Conservation (phyloP, 495 filamentous ascomycete genomes). For the Aspergillus carlsbadensis region DNA sequence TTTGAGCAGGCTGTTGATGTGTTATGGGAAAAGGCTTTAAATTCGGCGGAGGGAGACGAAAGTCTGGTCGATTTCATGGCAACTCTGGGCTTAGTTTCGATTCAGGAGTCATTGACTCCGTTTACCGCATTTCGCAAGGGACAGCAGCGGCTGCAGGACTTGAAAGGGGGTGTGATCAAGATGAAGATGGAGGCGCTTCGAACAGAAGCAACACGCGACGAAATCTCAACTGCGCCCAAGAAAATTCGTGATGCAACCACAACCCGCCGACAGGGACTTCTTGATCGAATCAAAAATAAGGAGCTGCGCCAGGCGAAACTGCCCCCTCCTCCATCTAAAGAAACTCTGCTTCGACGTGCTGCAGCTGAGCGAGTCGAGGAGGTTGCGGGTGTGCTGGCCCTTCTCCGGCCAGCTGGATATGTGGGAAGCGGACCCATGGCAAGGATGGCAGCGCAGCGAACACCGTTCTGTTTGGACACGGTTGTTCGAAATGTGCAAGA, state of each 20-base stretch:
- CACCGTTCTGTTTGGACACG: constrained; percentile 39
- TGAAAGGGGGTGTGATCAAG: constrained; percentile 43
- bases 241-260: constrained; percentile 31
- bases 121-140: constrained; percentile 44
- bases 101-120: constrained; percentile 45
- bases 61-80: constrained; percentile 26
- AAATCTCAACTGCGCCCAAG: not conserved
- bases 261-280: constrained; percentile 38
- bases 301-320: constrained; percentile 43
- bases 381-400: constrained; percentile 38
- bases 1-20: constrained; percentile 39
- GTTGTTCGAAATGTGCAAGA: constrained; percentile 42
- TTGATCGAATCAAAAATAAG: constrained; percentile 49
- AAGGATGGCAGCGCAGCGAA: constrained; percentile 35
- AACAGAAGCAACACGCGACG: constrained; percentile 16
- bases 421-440: constrained; percentile 35
- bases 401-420: constrained; percentile 38
- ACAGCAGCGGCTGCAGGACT: constrained; percentile 46
- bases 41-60: constrained; percentile 27
- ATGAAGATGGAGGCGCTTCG: constrained; percentile 38
- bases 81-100: constrained; percentile 33
- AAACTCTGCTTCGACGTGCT: constrained; percentile 35
- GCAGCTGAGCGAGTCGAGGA: constrained; percentile 44
- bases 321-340: constrained; percentile 44
- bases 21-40: constrained; percentile 39